Percentiles rank a stretch among this genome's conserved stretches.
These are phyloP conservation scores for Ganoderma multipileum DNA, from an alignment of 1,284 basidiomycete genomes.

Conservation along the genomic window DNA sequence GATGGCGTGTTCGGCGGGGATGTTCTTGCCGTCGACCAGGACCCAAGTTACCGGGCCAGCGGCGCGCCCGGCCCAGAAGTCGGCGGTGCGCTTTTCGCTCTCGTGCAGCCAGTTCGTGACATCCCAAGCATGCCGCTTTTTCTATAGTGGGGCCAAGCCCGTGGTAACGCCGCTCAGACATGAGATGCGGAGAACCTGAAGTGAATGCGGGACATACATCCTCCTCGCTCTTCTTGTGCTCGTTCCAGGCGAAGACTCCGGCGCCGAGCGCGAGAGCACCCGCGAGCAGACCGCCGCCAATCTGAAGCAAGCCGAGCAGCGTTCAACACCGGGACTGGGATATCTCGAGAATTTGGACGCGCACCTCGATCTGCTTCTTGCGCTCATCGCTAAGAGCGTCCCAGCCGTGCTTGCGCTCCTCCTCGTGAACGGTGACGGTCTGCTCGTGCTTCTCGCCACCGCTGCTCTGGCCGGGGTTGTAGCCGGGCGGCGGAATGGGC, in stretches of 20 bases:
- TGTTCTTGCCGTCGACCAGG: slow-evolving; percentile 59
- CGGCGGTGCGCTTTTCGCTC: slow-evolving; percentile 57
- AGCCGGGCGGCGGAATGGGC: slow-evolving; percentile 25
- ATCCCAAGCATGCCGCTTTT: slow-evolving; percentile 59
- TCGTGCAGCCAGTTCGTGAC: slow-evolving; percentile 63
- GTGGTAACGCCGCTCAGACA: slow-evolving; percentile 11
- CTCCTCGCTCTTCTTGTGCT: slow-evolving; percentile 63
- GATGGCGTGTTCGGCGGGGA: slow-evolving; percentile 62
- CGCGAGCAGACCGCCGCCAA: slow-evolving; percentile 68
- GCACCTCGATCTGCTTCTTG: slow-evolving; percentile 67
- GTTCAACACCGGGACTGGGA: neutral
- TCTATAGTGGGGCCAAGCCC: slow-evolving; percentile 40
- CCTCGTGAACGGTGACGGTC: slow-evolving; percentile 46
- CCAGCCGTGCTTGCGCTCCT: slow-evolving; percentile 65
- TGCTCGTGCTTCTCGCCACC: slow-evolving; percentile 36
- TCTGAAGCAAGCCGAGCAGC: slow-evolving; percentile 43
- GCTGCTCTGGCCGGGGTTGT: slow-evolving; percentile 21
- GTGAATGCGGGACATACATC: slow-evolving; percentile 48
- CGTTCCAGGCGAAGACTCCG: slow-evolving; percentile 59
- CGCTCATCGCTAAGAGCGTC: slow-evolving; percentile 57
- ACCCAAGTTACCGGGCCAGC: slow-evolving; percentile 65
- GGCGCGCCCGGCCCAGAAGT: slow-evolving; percentile 54
- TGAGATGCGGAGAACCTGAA: neutral
- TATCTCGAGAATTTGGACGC: slow-evolving; percentile 13
- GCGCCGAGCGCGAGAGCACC: slow-evolving; percentile 59